These are phyloP conservation scores for Skeletonema costatum DNA, from an alignment of 108 stramenopile genomes.

Conservation along the genomic window DNA sequence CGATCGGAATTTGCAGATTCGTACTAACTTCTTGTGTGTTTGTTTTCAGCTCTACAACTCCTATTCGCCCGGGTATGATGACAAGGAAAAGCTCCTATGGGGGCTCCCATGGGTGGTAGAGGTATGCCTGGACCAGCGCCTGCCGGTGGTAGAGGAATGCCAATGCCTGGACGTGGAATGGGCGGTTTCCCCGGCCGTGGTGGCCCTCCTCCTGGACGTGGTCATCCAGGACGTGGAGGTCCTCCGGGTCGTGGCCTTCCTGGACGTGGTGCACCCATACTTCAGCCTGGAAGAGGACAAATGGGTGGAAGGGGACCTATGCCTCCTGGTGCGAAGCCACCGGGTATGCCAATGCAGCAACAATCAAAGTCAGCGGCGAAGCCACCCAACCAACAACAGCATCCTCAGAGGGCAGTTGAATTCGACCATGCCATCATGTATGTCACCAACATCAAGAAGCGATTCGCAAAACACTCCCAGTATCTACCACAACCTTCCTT, in stretches of 20 bases:
- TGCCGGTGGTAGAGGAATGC: constrained; percentile 19
- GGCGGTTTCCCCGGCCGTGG: not conserved
- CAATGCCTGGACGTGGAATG: constrained; percentile 12
- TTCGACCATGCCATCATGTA: constrained; percentile 95
- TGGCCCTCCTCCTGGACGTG: constrained; percentile 17
- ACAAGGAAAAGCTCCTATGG: constrained; percentile 7
- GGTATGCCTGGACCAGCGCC: not conserved
- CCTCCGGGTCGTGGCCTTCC: constrained; percentile 13
- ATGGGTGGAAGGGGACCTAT: constrained; percentile 12
- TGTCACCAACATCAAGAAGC: constrained; percentile 91
- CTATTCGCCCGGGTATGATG: constrained; percentile 7
- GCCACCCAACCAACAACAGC: constrained; percentile 19
- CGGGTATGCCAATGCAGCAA: constrained; percentile 18
- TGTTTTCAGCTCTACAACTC: not conserved
- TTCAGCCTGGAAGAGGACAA: constrained; percentile 21
- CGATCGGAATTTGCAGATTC: not conserved
- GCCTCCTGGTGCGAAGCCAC: constrained; percentile 18
- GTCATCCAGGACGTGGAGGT: constrained; percentile 18
- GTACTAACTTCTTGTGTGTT: not conserved
- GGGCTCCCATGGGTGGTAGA: constrained; percentile 2
- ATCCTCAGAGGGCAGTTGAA: constrained; percentile 59
- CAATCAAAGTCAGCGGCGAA: constrained; percentile 20
- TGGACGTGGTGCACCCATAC: constrained; percentile 23
- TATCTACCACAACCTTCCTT: constrained; percentile 87
- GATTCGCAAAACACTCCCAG: constrained; percentile 88